phyloP scores from a whole-genome alignment of 1,284 basidiomycete species.

The Trichosporon faecale region DNA sequence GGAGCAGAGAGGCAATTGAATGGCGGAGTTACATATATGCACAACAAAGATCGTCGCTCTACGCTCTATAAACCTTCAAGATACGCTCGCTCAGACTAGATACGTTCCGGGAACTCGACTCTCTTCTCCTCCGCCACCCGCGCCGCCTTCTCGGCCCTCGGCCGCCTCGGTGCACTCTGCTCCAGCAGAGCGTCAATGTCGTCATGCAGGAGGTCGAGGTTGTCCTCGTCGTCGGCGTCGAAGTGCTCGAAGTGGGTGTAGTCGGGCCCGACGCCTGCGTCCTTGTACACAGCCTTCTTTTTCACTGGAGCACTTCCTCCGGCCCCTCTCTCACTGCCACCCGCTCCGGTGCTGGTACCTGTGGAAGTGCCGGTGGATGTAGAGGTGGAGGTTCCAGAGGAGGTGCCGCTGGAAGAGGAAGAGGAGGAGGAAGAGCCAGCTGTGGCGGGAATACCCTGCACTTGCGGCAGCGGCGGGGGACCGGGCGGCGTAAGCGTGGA shows the following conservation, averaged over 20 bases:
- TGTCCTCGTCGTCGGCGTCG: slow-evolving; percentile 4
- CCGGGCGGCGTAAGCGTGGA: slow-evolving; percentile 11
- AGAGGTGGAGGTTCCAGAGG: slow-evolving; percentile 10
- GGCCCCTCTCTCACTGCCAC: neutral
- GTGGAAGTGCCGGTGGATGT: neutral
- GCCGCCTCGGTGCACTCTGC: neutral
- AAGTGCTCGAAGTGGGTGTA: slow-evolving; percentile 20
- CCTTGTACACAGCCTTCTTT: slow-evolving; percentile 14
- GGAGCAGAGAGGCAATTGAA: neutral
- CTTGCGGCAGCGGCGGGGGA: neutral
- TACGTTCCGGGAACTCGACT: neutral
- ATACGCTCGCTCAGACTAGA: neutral
- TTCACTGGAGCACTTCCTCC: neutral
- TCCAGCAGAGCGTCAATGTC: slow-evolving; percentile 13
- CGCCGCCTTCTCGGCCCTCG: neutral
- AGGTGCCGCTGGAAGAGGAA: neutral
- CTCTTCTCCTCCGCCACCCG: neutral
- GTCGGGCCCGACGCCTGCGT: slow-evolving; percentile 37
- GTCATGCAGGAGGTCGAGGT: slow-evolving; percentile 1
- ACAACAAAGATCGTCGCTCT: neutral
- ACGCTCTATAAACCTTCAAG: neutral
- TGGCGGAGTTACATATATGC: neutral
- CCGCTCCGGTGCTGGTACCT: slow-evolving; percentile 8
- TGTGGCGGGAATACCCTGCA: neutral
- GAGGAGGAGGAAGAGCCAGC: neutral